These are phyloP conservation scores for Begonia loranthoides DNA, from an alignment of 306 rosid genomes.

Conservation along the genomic window DNA sequence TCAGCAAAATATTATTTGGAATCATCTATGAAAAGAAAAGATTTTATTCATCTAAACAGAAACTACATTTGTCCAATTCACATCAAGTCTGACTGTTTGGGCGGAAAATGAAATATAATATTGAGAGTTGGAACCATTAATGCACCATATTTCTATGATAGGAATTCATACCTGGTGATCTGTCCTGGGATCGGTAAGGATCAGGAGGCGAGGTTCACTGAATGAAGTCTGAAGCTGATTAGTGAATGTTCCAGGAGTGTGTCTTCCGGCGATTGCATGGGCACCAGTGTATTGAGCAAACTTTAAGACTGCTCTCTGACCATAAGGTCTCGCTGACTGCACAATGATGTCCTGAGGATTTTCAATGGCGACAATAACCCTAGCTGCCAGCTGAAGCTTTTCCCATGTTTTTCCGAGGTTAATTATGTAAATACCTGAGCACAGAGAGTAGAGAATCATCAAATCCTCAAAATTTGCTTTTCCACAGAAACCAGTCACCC, in stretches of 20 bases:
- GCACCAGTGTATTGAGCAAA: conserved; percentile 79
- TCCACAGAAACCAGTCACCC: too few species aligned
- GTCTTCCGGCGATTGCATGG: conserved; percentile 77
- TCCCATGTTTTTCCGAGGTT: conserved; percentile 80
- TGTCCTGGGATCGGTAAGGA: conserved; percentile 69
- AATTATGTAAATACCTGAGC: conserved; percentile 56
- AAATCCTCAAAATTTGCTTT: too few species aligned
- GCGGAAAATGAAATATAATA: too few species aligned
- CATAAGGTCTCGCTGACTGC: conserved; percentile 74
- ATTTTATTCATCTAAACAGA: too few species aligned
- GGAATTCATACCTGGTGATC: conserved; percentile 53
- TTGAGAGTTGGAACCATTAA: too few species aligned
- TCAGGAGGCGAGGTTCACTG: conserved; percentile 66
- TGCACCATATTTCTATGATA: not conserved
- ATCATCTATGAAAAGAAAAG: too few species aligned
- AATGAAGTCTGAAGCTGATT: conserved; percentile 65
- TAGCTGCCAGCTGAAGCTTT: conserved; percentile 63
- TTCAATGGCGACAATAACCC: conserved; percentile 69
- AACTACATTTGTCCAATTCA: too few species aligned
- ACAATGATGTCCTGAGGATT: conserved; percentile 70
- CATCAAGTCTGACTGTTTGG: too few species aligned
- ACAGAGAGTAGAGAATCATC: too few species aligned
- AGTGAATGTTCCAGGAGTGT: conserved; percentile 79
- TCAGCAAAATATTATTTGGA: not conserved
- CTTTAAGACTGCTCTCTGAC: conserved; percentile 70